Evolutionary conservation across 352 stramenopile species (phyloP).

Genomic region (Pythium biforme): DNA sequence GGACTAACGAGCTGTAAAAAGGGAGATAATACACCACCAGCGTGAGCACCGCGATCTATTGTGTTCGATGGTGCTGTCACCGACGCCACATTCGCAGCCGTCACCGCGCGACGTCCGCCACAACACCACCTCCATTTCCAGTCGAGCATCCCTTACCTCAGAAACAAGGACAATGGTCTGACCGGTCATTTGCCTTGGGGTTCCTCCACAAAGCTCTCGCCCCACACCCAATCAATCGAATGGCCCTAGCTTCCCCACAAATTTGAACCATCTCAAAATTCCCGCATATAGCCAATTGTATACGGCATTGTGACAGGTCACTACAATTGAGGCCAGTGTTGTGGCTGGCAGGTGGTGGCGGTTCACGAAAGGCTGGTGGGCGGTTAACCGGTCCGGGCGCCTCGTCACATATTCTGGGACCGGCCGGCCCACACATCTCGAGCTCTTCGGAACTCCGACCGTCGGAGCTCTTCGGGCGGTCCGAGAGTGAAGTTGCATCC

Average conservation of each 20-base stretch:
- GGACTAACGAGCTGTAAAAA: slow-evolving; percentile 22
- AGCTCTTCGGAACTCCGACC: slow-evolving; percentile 19
- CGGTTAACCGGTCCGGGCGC: slow-evolving; percentile 21
- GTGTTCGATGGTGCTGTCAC: not conserved
- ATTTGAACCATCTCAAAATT: not conserved
- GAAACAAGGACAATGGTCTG: slow-evolving; percentile 38
- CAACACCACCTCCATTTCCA: not conserved
- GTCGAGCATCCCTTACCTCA: slow-evolving; percentile 27
- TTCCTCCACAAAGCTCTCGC: slow-evolving; percentile 15
- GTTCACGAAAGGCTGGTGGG: slow-evolving; percentile 4
- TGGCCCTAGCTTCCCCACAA: slow-evolving; percentile 7
- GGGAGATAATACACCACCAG: slow-evolving; percentile 3
- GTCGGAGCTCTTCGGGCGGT: not conserved
- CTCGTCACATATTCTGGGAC: slow-evolving; percentile 24
- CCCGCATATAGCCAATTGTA: slow-evolving; percentile 28
- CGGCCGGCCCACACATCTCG: not conserved
- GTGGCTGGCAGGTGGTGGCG: slow-evolving; percentile 16
- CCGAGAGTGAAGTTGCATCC: slow-evolving; percentile 17
- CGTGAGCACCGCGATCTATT: slow-evolving; percentile 14
- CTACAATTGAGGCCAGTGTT: slow-evolving; percentile 11
- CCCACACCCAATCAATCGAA: slow-evolving; percentile 32
- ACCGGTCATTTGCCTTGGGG: not conserved
- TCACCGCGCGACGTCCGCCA: not conserved
- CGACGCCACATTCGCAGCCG: not conserved
- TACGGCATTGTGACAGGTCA: slow-evolving; percentile 3